Percentiles rank a stretch among this genome's conserved stretches.
These are phyloP conservation scores for Xylariaceae sp. DNA, from an alignment of 2,329 filamentous ascomycete genomes.

Conservation along the genomic window DNA sequence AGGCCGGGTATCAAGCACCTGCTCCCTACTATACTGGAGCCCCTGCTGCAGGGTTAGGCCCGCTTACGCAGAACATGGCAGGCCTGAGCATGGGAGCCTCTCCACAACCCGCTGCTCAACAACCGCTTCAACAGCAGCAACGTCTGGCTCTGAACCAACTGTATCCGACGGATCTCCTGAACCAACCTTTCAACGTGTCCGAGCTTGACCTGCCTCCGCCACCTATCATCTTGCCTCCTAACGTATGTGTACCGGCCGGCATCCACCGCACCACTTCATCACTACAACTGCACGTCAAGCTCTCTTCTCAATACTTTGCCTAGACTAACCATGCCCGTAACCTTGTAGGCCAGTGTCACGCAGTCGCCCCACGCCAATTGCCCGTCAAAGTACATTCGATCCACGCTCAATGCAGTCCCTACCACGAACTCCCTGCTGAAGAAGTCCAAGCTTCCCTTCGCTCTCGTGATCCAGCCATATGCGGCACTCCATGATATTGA, in stretches of 20 bases:
- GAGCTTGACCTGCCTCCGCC: constrained; percentile 90
- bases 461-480: constrained; percentile 93
- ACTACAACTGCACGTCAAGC: too few species aligned
- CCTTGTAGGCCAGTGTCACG: constrained; percentile 71
- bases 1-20: constrained; percentile 62
- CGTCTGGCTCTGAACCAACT: constrained; percentile 72
- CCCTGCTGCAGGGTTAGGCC: constrained; percentile 54
- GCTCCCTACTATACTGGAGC: constrained; percentile 60
- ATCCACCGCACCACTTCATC: too few species aligned
- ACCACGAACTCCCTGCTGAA: constrained; percentile 90
- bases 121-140: constrained; percentile 42
- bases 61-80: constrained; percentile 78
- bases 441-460: constrained; percentile 93
- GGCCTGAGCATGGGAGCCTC: constrained; percentile 73
- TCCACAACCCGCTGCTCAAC: constrained; percentile 45
- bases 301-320: background rate
- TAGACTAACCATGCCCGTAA: background rate
- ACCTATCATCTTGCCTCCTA: constrained; percentile 82
- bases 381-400: constrained; percentile 88
- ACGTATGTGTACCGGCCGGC: constrained; percentile 69
- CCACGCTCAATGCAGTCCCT: constrained; percentile 88
- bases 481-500: constrained; percentile 88
- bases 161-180: constrained; percentile 85
- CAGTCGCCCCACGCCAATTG: constrained; percentile 89
- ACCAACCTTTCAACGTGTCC: constrained; percentile 87